Conservation (phyloP, 371 early-diverging fungal species). For the Actinomucor elegans region DNA sequence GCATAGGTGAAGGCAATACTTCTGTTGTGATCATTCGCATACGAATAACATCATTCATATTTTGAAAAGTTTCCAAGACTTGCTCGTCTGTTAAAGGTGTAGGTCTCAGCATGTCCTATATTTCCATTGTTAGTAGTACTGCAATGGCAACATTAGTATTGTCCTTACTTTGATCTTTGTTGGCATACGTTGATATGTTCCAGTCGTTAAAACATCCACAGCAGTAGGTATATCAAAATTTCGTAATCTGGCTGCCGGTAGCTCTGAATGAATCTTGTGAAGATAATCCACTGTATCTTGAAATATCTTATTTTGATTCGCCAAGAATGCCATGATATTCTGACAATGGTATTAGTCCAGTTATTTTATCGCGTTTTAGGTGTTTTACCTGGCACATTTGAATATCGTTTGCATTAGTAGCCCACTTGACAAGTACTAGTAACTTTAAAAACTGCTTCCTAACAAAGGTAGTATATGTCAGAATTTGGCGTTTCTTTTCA, state of each 20-base stretch:
- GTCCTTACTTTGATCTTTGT: constrained; percentile 43
- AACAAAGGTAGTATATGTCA: constrained; percentile 59
- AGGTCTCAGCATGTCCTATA: constrained; percentile 55
- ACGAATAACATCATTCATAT: constrained; percentile 71
- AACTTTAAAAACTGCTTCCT: constrained; percentile 65
- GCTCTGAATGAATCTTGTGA: constrained; percentile 60
- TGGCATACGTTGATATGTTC: constrained; percentile 73
- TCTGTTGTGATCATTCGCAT: constrained; percentile 66
- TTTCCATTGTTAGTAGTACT: too few relatives aligned
- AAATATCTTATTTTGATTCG: constrained; percentile 71
- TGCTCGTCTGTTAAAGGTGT: constrained; percentile 54
- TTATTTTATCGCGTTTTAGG: background rate
- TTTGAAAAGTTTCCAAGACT: constrained; percentile 54
- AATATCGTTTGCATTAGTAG: constrained; percentile 66
- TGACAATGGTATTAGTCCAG: constrained; percentile 9
- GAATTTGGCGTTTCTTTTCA: constrained; percentile 56
- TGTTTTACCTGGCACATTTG: constrained; percentile 70
- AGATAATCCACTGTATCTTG: constrained; percentile 66
- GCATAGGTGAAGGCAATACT: constrained; percentile 65
- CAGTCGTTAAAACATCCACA: constrained; percentile 74
- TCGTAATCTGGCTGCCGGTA: constrained; percentile 70
- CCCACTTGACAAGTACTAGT: constrained; percentile 73
- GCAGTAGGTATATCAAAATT: constrained; percentile 78
- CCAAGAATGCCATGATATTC: constrained; percentile 73
- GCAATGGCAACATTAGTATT: too few relatives aligned